phyloP scores from a whole-genome alignment of 177 flowering plant genomes.

The Vitis hybrid region DNA sequence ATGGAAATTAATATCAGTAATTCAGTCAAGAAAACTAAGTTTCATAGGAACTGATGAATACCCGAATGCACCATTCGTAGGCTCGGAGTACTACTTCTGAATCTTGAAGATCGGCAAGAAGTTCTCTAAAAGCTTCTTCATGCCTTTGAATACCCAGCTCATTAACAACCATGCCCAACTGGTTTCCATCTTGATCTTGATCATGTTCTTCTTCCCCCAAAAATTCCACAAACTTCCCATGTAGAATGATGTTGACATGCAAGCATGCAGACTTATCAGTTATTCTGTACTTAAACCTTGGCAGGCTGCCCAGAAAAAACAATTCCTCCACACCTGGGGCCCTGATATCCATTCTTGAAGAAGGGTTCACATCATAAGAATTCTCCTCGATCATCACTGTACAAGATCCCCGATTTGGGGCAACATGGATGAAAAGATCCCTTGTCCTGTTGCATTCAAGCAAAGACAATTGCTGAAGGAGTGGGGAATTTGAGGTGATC shows the following conservation, averaged over 20 bases:
- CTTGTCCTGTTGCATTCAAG: background rate
- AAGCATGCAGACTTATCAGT: background rate
- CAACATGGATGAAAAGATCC: slow-evolving; percentile 3
- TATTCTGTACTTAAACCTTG: background rate
- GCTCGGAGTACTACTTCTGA: too few relatives aligned
- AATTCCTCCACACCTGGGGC: background rate
- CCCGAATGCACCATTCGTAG: too few relatives aligned
- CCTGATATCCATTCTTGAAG: background rate
- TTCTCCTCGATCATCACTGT: background rate
- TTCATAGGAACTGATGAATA: too few relatives aligned
- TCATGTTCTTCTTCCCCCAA: background rate
- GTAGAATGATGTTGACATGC: background rate
- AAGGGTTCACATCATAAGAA: background rate
- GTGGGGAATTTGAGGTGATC: background rate
- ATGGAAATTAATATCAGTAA: too few relatives aligned
- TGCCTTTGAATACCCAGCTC: too few relatives aligned
- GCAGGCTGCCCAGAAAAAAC: background rate
- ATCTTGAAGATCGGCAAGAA: too few relatives aligned
- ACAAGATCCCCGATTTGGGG: background rate
- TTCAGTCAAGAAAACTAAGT: too few relatives aligned
- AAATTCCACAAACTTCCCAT: background rate
- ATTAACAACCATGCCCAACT: too few relatives aligned
- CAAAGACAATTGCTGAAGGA: background rate
- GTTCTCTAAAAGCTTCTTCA: too few relatives aligned
- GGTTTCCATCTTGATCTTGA: too few relatives aligned